phyloP scores from a whole-genome alignment of 495 filamentous ascomycete species.

The Neurospora intermedia region DNA sequence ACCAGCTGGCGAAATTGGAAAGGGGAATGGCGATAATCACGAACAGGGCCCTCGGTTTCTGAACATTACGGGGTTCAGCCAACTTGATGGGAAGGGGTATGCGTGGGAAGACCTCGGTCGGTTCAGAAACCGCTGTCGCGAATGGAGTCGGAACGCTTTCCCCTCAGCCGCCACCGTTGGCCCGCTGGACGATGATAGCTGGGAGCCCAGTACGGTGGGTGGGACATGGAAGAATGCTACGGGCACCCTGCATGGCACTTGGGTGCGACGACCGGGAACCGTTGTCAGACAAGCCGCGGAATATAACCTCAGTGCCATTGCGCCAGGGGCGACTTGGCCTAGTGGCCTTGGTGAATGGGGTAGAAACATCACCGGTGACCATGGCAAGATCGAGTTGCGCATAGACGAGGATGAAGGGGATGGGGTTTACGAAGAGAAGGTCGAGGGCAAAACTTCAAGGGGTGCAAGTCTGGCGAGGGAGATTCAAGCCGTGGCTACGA shows the following conservation, averaged over 20 bases:
- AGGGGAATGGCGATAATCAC: constrained; percentile 12
- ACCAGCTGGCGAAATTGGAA: background rate
- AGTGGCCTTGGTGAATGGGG: constrained; percentile 41
- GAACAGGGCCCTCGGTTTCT: constrained; percentile 44
- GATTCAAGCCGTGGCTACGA: constrained; percentile 52
- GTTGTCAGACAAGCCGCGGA: constrained; percentile 20
- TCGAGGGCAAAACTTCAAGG: constrained; percentile 2
- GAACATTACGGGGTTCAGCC: constrained; percentile 65
- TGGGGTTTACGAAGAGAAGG: constrained; percentile 27
- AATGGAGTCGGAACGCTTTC: constrained; percentile 34
- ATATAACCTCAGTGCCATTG: constrained; percentile 39
- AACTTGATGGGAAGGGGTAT: constrained; percentile 50
- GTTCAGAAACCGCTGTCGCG: constrained; percentile 32
- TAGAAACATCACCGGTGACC: constrained; percentile 55
- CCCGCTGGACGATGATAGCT: constrained; percentile 9
- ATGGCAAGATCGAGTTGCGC: constrained; percentile 43
- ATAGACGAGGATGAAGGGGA: constrained; percentile 40
- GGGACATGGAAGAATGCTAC: constrained; percentile 72
- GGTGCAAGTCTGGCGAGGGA: constrained; percentile 36
- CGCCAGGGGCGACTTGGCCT: constrained; percentile 31
- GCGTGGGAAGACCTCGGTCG: constrained; percentile 55
- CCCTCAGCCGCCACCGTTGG: constrained; percentile 14
- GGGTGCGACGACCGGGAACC: constrained; percentile 49
- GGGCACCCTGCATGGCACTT: constrained; percentile 62
- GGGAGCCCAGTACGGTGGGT: constrained; percentile 9